Evolutionary conservation across 1,284 basidiomycete species (phyloP).

Genomic region (Tilletia indica): DNA sequence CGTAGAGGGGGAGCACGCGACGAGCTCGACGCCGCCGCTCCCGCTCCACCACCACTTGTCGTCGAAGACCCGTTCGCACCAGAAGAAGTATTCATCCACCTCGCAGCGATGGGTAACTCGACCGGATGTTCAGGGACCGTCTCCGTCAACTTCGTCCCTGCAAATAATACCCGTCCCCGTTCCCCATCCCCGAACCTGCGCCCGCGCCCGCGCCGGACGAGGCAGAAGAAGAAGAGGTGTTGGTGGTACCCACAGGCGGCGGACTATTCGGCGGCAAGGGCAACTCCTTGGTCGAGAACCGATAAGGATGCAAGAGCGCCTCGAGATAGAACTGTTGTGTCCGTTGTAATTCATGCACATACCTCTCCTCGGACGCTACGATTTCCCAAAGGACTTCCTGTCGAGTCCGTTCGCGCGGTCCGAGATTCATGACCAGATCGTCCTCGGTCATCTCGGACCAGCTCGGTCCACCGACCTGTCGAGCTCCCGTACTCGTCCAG

Average conservation of each 20-base stretch:
- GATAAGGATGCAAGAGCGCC: conserved; percentile 78
- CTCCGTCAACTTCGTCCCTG: no score
- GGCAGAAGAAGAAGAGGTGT: not conserved
- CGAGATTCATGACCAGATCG: conserved; percentile 88
- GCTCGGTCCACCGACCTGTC: conserved; percentile 59
- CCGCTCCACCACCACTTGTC: not conserved
- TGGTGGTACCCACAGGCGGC: not conserved
- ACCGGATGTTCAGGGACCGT: conserved; percentile 15
- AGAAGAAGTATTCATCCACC: conserved; percentile 34
- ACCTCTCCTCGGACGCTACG: conserved; percentile 93
- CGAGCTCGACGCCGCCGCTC: no score
- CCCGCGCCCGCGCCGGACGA: not conserved
- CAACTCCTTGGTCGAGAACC: conserved; percentile 32
- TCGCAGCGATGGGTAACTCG: conserved; percentile 42
- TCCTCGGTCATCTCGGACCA: conserved; percentile 96
- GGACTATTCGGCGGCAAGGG: conserved; percentile 19
- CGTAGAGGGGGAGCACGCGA: not conserved
- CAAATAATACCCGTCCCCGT: no score
- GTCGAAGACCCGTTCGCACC: no score
- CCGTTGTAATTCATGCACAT: conserved; percentile 81
- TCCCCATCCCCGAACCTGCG: no score
- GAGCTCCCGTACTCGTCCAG: conserved; percentile 12
- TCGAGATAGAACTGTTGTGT: conserved; percentile 91
- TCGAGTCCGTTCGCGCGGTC: conserved; percentile 84
- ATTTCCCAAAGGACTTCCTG: conserved; percentile 99